phyloP scores from a whole-genome alignment of 148 eudicot species.

The Persicaria tinctoria region DNA sequence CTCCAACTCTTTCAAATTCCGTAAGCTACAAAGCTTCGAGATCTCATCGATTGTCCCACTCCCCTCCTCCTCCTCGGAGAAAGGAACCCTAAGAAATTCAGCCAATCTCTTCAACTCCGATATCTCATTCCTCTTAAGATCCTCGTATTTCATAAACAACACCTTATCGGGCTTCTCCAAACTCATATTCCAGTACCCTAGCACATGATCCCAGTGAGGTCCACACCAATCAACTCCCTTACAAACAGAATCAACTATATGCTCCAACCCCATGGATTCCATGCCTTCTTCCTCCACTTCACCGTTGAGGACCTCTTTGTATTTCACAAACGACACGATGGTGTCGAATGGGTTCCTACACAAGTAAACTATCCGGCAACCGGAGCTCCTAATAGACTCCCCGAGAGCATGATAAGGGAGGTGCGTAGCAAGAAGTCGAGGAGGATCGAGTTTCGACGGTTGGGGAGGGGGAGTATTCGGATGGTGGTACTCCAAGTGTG shows the following conservation, averaged over 20 bases:
- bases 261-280: accelerated
- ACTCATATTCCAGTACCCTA: no score
- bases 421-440: slow-evolving; percentile 1
- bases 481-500: neutral
- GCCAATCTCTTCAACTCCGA: slow-evolving; percentile 22
- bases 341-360: neutral
- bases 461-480: neutral
- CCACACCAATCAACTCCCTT: neutral
- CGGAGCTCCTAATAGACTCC: neutral
- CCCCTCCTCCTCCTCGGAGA: slow-evolving; percentile 23
- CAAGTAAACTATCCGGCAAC: no score
- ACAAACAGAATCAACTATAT: neutral
- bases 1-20: no score
- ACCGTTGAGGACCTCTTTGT: no score
- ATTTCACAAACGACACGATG: no score
- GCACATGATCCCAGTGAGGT: neutral
- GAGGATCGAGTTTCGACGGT: neutral
- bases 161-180: slow-evolving; percentile 15
- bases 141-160: slow-evolving; percentile 36
- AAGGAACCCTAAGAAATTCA: slow-evolving; percentile 26
- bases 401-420: neutral
- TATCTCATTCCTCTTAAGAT: slow-evolving; percentile 18
- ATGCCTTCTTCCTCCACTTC: no score
- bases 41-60: slow-evolving; percentile 26
- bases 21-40: slow-evolving; percentile 28